Evolutionary conservation across 108 stramenopile species (phyloP), one percentile per base, ranked within the genome.

Genomic region (Cyclotella sp.): DNA sequence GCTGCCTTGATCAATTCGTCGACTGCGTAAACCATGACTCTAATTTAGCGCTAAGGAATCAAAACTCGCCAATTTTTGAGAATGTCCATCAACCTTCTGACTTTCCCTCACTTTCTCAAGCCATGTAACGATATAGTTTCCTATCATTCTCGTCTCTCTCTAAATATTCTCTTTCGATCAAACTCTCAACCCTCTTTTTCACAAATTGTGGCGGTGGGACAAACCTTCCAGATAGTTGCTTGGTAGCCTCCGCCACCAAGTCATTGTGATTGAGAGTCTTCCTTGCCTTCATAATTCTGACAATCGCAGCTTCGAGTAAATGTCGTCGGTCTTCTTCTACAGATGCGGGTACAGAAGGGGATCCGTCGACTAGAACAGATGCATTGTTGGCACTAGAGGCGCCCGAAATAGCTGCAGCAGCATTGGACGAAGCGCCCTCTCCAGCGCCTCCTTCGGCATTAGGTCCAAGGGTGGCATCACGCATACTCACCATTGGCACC

Each of bases 241-340:
- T 77, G 0, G 90, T 95, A n/a, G 94, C 94, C 85, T 98, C 97
- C 0, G 95, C 95, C 64, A 98, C 89, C 70, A 98, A 87, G 51
- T 96, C 97, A 81, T 96, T 97, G 88, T 99, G 98, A 70, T 88
- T 78, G 44, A 97, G 77, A 14, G 76, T 70, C 77, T 98, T 97
- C 53, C 98, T 88, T 9, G 97, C 92, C 85, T 98, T 98, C 98
- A 98, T 98, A 71, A 98, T 97, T 58, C 98, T 87, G 3, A 99
- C 98, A 60, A 98, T 90, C 16, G 97, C 94, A 22, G 98, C 97
- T 77, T 99, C 98, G 29, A 97, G 89, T 49, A 95, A 82, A 76
- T 98, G 96, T 40, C 93, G 88, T 57, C 94, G 85, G 64, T 98
- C 94, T 78, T 96, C 95, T 75, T 96, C 95, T 40, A 97, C 95